phyloP scores from a whole-genome alignment of 2,329 filamentous ascomycete species.

The Emmonsia crescens region DNA sequence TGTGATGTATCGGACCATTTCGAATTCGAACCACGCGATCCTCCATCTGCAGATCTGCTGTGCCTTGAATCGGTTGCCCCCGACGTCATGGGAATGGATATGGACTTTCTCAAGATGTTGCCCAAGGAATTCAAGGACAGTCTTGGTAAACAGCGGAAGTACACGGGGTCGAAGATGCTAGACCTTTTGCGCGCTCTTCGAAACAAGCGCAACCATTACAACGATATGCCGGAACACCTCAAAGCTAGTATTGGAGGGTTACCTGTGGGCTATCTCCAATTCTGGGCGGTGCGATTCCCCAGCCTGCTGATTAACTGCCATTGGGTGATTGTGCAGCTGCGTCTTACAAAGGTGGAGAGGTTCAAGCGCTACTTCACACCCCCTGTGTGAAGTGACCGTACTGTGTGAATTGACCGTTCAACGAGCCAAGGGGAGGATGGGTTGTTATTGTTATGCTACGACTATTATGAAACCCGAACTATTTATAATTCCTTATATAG shows the following conservation, averaged over 20 bases:
- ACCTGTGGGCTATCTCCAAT: slow-evolving; percentile 70
- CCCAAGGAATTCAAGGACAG: slow-evolving; percentile 78
- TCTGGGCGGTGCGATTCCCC: slow-evolving; percentile 74
- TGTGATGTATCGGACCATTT: slow-evolving; percentile 95
- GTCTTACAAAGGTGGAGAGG: slow-evolving; percentile 39
- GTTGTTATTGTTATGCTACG: not conserved
- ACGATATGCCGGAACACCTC: slow-evolving; percentile 79
- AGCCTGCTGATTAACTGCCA: slow-evolving; percentile 69
- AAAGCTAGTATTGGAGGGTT: slow-evolving; percentile 62
- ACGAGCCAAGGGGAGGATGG: not conserved
- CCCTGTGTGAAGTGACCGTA: slow-evolving; percentile 21
- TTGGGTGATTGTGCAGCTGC: slow-evolving; percentile 57
- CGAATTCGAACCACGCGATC: slow-evolving; percentile 80
- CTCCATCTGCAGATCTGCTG: slow-evolving; percentile 57
- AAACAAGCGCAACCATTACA: slow-evolving; percentile 97
- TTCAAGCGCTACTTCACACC: slow-evolving; percentile 34
- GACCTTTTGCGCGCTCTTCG: slow-evolving; percentile 80
- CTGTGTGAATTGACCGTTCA: not conserved
- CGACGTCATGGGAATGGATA: slow-evolving; percentile 41
- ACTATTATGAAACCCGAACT: not conserved
- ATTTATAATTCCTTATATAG: not conserved
- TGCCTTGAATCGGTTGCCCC: slow-evolving; percentile 44
- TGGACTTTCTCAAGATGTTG: slow-evolving; percentile 67
- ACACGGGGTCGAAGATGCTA: slow-evolving; percentile 70
- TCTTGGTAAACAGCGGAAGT: slow-evolving; percentile 88